Base-by-base conservation (phyloP, 2,329 filamentous ascomycete species). In the Colletotrichum cereale region DNA sequence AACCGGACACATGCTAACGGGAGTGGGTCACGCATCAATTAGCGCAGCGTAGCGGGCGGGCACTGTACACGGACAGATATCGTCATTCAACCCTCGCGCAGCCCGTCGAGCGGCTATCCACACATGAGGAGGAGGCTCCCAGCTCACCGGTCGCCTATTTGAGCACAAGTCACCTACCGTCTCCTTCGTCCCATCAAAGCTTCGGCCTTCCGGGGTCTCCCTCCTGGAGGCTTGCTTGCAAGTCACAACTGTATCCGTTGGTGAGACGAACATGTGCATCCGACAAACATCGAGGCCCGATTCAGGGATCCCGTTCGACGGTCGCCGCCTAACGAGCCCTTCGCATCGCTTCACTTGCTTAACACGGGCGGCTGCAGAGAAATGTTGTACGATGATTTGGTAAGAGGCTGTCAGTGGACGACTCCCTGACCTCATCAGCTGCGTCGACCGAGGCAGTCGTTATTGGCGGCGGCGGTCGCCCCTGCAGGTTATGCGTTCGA, bases 131-230 rank as follows among this genome's bases (percentile, higher is more conserved):
- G 38, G 53, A 52, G 36, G 56, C 53, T 71, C 56, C 66, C 57
- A 53, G 40, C 67, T 72, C 70, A 72, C 70, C 70, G 70, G 62
- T 72, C 65, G 61, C 70, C 67, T 48, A 52, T 62, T 72, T 58
- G 60, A 72, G 70, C 70, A 62, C 71, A 72, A 72, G 48, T 42
- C 62, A 60, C 53, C 69, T 53, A 64, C 65, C 53, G 58, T 69
- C 42, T 68, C 65, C 68, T 60, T 44, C 44, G 68, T 62, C 63
- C 67, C 68, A 56, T 64, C 50, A 67, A 42, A 67, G 21, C 36
- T 18, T 47, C 42, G 42, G 38, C 40, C 10, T 53, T 38, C 24
- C 26, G 42, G 50, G 42, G 34, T 65, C 50, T 71, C 50, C 40
- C 26, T 60, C 55, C 31, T 24, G 38, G n/a, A 60, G 29, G 55